Evolutionary conservation across 495 filamentous ascomycete species (phyloP), one percentile per base, ranked within the genome.

Genomic region (Daldinia bambusicola): DNA sequence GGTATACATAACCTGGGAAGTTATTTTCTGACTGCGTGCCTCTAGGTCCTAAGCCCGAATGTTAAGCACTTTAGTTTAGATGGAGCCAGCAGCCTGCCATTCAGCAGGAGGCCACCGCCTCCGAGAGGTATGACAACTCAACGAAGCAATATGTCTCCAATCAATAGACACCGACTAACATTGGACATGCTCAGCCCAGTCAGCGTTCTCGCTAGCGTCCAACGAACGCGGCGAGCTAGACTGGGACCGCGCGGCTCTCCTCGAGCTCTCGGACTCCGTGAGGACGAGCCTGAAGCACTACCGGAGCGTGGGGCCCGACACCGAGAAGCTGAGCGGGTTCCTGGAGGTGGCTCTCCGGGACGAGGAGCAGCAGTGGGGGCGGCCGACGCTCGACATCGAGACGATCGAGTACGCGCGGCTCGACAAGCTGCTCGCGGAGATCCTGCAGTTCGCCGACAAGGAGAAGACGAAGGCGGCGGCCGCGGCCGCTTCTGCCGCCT

Each of bases 391-490:
- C 2, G 65, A 76, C 12, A 71, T 79, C 22, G 71, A 76, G 37
- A 76, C 74, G 0, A 77, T 84, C 56, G 78, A 76, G 62, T 31
- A 70, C n/a, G 79, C 83, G 20, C 80, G 75, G 4, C 78, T 84
- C 0, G 83, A 84, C 63, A 83, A 81, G 70, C 41, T 84, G 37
- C 52, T 84, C 0, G 68, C 67, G 14, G 80, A 82, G 13, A 70
- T 84, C 2, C 59, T 78, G 4, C 62, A 71, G 22, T 71, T 66
- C 50, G 70, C 62, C 32, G 74, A 72, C 30, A 48, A 40, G 10
- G 16, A 66, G 18, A 67, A 14, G 41, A 26, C 26, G 26, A 26
- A 26, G 26, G 26, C 26, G 1, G 26, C 26, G n/a, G n/a, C n/a
- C n/a, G n/a, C n/a, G n/a, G n/a, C n/a, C n/a, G n/a, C n/a, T n/a